Conservation (phyloP, 345 rosid species). For the Orychophragmus violaceus region DNA sequence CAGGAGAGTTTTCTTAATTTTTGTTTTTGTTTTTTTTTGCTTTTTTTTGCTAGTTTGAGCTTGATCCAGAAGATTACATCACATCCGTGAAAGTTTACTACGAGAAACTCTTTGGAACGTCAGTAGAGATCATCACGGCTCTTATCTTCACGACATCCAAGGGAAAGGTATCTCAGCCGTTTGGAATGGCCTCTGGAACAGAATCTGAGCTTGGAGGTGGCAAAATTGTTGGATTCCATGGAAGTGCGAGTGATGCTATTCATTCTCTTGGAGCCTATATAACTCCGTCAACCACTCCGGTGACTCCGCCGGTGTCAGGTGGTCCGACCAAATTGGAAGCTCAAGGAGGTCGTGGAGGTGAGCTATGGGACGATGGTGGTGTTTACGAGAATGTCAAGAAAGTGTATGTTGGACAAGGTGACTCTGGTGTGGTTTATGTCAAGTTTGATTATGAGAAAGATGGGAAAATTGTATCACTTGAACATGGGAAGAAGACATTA, state of each 20-base stretch:
- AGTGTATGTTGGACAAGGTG: constrained; percentile 33
- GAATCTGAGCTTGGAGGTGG: constrained; percentile 20
- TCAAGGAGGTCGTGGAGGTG: constrained; percentile 32
- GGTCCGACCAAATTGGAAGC: constrained; percentile 27
- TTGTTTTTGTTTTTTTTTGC: not conserved
- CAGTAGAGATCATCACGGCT: constrained; percentile 10
- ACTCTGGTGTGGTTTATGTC: constrained; percentile 27
- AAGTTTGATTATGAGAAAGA: constrained; percentile 29
- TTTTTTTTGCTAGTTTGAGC: constrained; percentile 6
- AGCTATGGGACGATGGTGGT: constrained; percentile 32
- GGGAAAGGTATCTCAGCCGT: constrained; percentile 22
- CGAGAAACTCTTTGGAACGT: constrained; percentile 16
- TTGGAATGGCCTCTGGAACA: constrained; percentile 13
- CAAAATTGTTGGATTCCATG: constrained; percentile 32
- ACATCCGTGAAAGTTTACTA: constrained; percentile 20
- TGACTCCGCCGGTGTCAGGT: constrained; percentile 9
- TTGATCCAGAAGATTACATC: constrained; percentile 25
- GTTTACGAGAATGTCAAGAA: constrained; percentile 25
- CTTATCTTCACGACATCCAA: constrained; percentile 21
- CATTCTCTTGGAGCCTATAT: constrained; percentile 28
- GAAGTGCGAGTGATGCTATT: constrained; percentile 14
- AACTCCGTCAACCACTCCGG: constrained; percentile 5
- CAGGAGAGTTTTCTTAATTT: not conserved
- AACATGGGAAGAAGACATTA: constrained; percentile 28
- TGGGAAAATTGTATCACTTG: constrained; percentile 24